Evolutionary conservation across 2,329 filamentous ascomycete genomes (phyloP).

Genomic region (Neofusicoccum ribis): DNA sequence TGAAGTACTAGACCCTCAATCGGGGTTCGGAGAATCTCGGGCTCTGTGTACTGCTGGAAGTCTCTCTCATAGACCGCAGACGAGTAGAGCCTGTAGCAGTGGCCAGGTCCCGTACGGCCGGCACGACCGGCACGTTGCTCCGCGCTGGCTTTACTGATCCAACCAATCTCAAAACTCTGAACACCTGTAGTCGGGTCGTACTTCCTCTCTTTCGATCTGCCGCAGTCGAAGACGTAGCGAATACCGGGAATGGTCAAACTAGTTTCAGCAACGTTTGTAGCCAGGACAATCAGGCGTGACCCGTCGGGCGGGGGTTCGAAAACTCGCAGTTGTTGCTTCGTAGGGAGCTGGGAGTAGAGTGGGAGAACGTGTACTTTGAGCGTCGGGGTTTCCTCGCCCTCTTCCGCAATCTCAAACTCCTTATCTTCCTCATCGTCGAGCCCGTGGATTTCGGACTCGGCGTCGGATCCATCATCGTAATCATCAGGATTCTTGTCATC

Average conservation of each 20-base stretch:
- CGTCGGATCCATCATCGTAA: slow-evolving; percentile 51
- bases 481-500: slow-evolving; percentile 42
- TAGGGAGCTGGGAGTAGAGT: slow-evolving; percentile 88
- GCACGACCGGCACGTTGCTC: slow-evolving; percentile 90
- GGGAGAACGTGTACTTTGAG: slow-evolving; percentile 85
- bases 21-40: slow-evolving; percentile 86
- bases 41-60: slow-evolving; percentile 81
- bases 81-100: slow-evolving; percentile 93
- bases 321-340: slow-evolving; percentile 84
- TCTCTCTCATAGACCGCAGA: slow-evolving; percentile 91
- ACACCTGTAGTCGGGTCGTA: slow-evolving; percentile 88
- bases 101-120: slow-evolving; percentile 90
- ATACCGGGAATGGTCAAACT: slow-evolving; percentile 95
- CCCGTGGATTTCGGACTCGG: slow-evolving; percentile 62
- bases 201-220: slow-evolving; percentile 85
- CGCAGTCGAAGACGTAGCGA: slow-evolving; percentile 93
- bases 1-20: slow-evolving; percentile 88
- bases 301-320: slow-evolving; percentile 84
- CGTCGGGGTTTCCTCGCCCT: slow-evolving; percentile 67
- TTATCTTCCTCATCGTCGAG: slow-evolving; percentile 62
- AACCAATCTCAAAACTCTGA: slow-evolving; percentile 91
- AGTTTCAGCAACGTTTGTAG: slow-evolving; percentile 96
- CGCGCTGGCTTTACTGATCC: slow-evolving; percentile 97
- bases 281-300: slow-evolving; percentile 81
- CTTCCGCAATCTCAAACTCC: slow-evolving; percentile 59